phyloP scores from a whole-genome alignment of 306 rosid species.

The Glycyrrhiza uralensis region DNA sequence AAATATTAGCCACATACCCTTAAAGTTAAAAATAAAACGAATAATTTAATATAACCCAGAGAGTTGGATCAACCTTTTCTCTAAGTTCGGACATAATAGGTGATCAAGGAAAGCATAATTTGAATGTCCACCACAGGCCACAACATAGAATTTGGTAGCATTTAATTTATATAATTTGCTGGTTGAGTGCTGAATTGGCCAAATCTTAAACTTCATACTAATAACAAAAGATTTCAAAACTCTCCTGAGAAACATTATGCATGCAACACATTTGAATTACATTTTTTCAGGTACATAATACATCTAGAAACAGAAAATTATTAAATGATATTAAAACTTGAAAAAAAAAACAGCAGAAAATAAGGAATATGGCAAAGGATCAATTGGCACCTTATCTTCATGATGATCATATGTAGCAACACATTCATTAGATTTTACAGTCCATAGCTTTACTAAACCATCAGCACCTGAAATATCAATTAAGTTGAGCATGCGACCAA shows the following conservation, averaged over 20 bases:
- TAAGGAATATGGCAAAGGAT: not conserved
- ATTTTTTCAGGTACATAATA: not conserved
- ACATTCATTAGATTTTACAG: constrained; percentile 79
- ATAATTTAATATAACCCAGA: not conserved
- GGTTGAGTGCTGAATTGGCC: not conserved
- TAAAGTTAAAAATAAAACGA: not conserved
- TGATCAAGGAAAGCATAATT: not conserved
- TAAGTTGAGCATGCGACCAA: constrained; percentile 18
- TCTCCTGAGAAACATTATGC: not conserved
- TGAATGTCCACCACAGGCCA: not conserved
- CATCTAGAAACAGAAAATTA: constrained; percentile 1
- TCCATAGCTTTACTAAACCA: constrained; percentile 89
- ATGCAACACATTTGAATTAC: not conserved
- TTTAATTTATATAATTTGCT: not conserved
- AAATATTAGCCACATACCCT: not conserved
- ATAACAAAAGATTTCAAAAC: constrained; percentile 2
- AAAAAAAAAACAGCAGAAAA: not conserved
- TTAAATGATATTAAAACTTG: not conserved
- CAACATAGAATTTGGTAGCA: not conserved
- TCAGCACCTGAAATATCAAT: constrained; percentile 73
- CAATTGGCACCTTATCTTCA: constrained; percentile 73
- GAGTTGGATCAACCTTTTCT: not conserved
- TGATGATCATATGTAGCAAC: constrained; percentile 84
- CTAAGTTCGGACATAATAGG: not conserved
- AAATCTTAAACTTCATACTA: not conserved